Evolutionary conservation across 2,329 filamentous ascomycete genomes (phyloP).

Genomic region (Clarireedia sp.): DNA sequence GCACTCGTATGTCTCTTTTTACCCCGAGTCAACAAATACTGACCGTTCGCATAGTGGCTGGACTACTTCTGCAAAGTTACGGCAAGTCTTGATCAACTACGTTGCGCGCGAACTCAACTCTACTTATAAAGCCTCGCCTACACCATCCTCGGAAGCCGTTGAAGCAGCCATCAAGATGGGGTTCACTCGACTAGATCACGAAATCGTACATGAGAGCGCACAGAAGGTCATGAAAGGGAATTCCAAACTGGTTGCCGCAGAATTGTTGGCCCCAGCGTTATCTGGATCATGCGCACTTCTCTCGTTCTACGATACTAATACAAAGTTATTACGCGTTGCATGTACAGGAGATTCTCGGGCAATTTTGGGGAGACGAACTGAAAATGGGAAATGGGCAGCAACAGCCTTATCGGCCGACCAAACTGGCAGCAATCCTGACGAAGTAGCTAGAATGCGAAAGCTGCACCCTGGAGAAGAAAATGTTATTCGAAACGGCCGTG

Average conservation of each 20-base stretch:
- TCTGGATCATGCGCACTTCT: conserved; percentile 96
- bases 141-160: conserved; percentile 70
- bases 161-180: conserved; percentile 88
- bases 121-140: conserved; percentile 72
- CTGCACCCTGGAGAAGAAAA: conserved; percentile 85
- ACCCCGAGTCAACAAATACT: no score
- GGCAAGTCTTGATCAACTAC: conserved; percentile 84
- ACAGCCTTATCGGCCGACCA: conserved; percentile 87
- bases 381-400: conserved; percentile 84
- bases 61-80: conserved; percentile 94
- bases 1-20: conserved; percentile 58
- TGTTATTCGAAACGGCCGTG: conserved; percentile 81
- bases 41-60: conserved; percentile 57
- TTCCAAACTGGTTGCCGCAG: conserved; percentile 83
- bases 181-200: conserved; percentile 81
- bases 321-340: conserved; percentile 83
- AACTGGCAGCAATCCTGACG: conserved; percentile 80
- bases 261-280: conserved; percentile 83
- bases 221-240: conserved; percentile 83
- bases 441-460: conserved; percentile 72
- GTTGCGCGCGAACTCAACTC: conserved; percentile 88
- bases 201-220: conserved; percentile 90
- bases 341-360: conserved; percentile 96
- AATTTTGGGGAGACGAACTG: conserved; percentile 72
- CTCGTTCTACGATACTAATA: conserved; percentile 87